A percentile compares a stretch with the other conserved stretches of the same genome.
These are phyloP conservation scores for Massarina eburnea DNA, from an alignment of 2,329 filamentous ascomycete genomes.

Conservation along the genomic window DNA sequence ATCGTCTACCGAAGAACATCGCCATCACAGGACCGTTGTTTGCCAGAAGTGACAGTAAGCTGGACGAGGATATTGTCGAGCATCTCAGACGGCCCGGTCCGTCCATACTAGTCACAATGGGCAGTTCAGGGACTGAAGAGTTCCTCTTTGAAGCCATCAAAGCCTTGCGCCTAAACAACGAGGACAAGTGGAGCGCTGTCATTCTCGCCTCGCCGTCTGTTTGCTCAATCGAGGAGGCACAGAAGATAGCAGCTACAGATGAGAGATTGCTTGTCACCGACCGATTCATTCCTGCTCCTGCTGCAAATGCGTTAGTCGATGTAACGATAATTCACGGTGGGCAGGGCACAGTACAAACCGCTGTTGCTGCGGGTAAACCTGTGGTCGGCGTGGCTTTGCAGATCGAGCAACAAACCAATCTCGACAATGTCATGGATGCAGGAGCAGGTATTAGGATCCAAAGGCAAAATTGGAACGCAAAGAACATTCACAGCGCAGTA, in stretches of 20 bases:
- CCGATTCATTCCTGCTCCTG: conserved; percentile 31
- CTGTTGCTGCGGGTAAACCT: conserved; percentile 33
- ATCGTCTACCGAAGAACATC: conserved; percentile 33
- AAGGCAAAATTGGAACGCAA: conserved; percentile 31
- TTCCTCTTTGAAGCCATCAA: conserved; percentile 36
- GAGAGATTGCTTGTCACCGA: conserved; percentile 32
- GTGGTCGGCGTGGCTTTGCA: conserved; percentile 36
- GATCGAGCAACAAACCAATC: conserved; percentile 37
- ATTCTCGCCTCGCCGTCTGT: conserved; percentile 34
- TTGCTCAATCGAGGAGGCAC: conserved; percentile 30
- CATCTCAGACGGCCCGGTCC: conserved; percentile 27
- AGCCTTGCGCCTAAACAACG: conserved; percentile 23
- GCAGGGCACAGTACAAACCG: conserved; percentile 36
- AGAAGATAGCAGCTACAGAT: conserved; percentile 23
- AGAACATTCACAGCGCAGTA: conserved; percentile 27
- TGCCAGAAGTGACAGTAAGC: conserved; percentile 21
- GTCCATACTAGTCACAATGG: conserved; percentile 34
- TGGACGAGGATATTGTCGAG: conserved; percentile 28
- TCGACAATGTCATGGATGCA: conserved; percentile 38
- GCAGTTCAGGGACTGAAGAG: conserved; percentile 33
- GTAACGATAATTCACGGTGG: conserved; percentile 33
- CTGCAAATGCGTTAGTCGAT: conserved; percentile 32
- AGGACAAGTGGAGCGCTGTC: conserved; percentile 34
- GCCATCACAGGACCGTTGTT: conserved; percentile 33
- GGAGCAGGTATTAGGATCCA: conserved; percentile 34